A percentile compares a stretch with the other conserved stretches of the same genome.
Evolutionary conservation across 1,284 basidiomycete species (phyloP).

Genomic region (Apiotrichum brassicae): DNA sequence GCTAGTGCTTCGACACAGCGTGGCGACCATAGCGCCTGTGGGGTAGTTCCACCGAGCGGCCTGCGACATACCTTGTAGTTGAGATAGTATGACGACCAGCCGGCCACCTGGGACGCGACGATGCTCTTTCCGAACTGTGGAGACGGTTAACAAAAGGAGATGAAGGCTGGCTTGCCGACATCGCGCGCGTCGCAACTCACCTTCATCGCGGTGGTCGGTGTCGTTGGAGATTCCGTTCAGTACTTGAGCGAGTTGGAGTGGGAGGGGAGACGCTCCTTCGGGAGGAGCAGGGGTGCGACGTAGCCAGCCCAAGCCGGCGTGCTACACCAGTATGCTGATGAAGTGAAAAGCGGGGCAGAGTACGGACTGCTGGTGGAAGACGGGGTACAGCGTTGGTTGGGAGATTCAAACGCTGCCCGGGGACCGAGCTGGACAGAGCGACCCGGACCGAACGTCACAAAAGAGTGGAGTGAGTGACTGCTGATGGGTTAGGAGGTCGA

Average conservation of each 20-base stretch:
- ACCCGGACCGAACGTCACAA: no score
- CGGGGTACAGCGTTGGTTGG: no score
- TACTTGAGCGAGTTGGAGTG: no score
- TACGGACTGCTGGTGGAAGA: no score
- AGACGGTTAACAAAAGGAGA: no score
- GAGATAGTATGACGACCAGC: slow-evolving; percentile 93
- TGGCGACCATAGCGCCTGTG: no score
- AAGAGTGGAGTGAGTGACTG: no score
- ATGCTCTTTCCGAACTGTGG: slow-evolving; percentile 99
- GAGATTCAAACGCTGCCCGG: no score
- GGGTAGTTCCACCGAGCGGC: background rate
- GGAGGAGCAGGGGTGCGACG: background rate
- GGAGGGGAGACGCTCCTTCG: background rate
- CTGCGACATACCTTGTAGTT: slow-evolving; percentile 72
- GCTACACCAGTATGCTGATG: background rate
- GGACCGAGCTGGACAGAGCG: no score
- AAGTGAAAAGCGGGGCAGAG: no score
- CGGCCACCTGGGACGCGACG: slow-evolving; percentile 91
- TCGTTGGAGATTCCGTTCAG: background rate
- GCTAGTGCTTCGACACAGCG: no score
- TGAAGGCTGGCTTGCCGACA: background rate
- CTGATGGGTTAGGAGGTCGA: no score
- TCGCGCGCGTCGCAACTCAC: background rate
- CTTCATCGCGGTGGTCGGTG: slow-evolving; percentile 3
- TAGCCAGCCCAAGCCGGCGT: background rate